Conservation (phyloP, 2,329 filamentous ascomycete genomes). For the Dothideomycetidae sp. region DNA sequence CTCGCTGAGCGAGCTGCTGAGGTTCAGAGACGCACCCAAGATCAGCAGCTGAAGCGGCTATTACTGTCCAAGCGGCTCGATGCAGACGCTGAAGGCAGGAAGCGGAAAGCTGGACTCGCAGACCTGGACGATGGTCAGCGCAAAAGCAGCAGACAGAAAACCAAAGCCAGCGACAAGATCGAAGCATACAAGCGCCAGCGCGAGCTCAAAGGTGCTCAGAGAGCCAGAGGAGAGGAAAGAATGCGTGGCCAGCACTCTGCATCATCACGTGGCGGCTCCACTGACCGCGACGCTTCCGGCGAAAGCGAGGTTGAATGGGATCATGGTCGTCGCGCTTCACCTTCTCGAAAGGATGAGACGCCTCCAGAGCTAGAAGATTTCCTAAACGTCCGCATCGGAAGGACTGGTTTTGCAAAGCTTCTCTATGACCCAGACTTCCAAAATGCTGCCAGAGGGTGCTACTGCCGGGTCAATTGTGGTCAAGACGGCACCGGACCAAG, state of each 20-base stretch:
- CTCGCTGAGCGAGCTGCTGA: constrained; percentile 76
- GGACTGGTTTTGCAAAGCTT: constrained; percentile 74
- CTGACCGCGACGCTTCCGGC: constrained; percentile 46
- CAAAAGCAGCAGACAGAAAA: constrained; percentile 43
- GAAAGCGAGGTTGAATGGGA: constrained; percentile 74
- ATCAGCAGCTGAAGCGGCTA: constrained; percentile 65
- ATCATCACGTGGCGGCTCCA: constrained; percentile 22
- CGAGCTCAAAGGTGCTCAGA: constrained; percentile 45
- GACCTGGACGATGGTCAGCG: constrained; percentile 66
- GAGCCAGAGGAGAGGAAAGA: constrained; percentile 28
- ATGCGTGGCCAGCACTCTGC: constrained; percentile 34
- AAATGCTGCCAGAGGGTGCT: constrained; percentile 66
- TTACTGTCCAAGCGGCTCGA: constrained; percentile 53
- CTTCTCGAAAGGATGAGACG: constrained; percentile 44
- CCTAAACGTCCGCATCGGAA: constrained; percentile 68
- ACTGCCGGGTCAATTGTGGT: constrained; percentile 70
- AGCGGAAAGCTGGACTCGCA: constrained; percentile 61
- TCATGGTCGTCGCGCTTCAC: constrained; percentile 37
- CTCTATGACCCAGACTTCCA: constrained; percentile 92
- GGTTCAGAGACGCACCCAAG: constrained; percentile 69
- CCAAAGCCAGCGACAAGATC: constrained; percentile 56
- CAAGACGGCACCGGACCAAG: constrained; percentile 52
- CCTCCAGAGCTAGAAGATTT: constrained; percentile 66
- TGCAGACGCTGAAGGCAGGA: constrained; percentile 37
- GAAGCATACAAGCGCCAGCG: constrained; percentile 52